These are phyloP conservation scores for Heterobasidion annosum DNA, from an alignment of 1,284 basidiomycete species.

Conservation along the genomic window DNA sequence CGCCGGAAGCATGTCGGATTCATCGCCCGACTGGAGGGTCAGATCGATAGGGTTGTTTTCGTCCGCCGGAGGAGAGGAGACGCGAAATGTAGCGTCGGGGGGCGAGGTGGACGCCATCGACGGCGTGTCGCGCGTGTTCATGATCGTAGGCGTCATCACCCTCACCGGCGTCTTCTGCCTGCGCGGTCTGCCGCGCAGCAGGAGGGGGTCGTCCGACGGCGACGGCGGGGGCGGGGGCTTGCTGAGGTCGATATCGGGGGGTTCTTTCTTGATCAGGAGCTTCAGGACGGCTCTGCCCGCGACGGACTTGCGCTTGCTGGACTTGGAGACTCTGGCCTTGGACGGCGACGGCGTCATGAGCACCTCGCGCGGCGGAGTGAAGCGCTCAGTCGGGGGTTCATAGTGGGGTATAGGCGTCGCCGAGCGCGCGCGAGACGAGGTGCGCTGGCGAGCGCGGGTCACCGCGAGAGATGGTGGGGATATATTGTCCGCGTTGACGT, in stretches of 20 bases:
- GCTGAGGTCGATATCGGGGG: conserved; percentile 51
- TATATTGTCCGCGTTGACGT: conserved; percentile 36
- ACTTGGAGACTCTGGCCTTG: conserved; percentile 19
- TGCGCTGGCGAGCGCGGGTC: conserved; percentile 12
- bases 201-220: conserved; percentile 63
- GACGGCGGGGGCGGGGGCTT: conserved; percentile 56
- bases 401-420: conserved; percentile 49
- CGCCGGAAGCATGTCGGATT: conserved; percentile 12
- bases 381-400: conserved; percentile 55
- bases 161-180: conserved; percentile 1
- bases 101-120: conserved; percentile 4
- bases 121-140: conserved; percentile 8
- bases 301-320: conserved; percentile 25
- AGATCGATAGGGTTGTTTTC: not conserved
- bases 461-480: conserved; percentile 25
- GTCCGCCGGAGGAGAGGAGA: conserved; percentile 3
- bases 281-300: conserved; percentile 19
- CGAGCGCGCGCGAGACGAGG: conserved; percentile 19
- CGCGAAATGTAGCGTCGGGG: not conserved
- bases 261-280: conserved; percentile 46
- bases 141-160: not conserved
- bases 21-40: not conserved
- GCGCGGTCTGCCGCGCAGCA: conserved; percentile 36
- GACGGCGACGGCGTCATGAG: conserved; percentile 31
- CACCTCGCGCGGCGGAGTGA: conserved; percentile 59